Percentiles rank a stretch among this genome's conserved stretches.
These are phyloP conservation scores for Scenedesmus sp. DNA, from an alignment of 163 green algal species.

Conservation along the genomic window DNA sequence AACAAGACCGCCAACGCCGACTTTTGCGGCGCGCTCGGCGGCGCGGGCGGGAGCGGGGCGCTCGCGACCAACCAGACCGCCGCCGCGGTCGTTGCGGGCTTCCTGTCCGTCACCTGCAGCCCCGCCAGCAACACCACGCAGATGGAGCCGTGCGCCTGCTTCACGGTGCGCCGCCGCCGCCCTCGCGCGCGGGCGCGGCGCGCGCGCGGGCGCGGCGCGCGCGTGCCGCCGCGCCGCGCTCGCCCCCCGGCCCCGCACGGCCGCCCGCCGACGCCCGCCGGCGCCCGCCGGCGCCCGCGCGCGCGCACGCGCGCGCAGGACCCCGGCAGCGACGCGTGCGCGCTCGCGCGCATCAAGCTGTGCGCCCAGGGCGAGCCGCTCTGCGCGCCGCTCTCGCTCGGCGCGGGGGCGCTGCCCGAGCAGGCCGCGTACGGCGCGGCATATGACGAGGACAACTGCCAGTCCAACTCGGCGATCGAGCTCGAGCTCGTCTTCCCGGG, in stretches of 20 bases:
- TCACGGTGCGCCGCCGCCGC: too few relatives aligned
- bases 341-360: background rate
- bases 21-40: constrained; percentile 5
- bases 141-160: constrained; percentile 23
- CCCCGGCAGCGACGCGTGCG: constrained; percentile 16
- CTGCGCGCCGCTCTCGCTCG: constrained; percentile 7
- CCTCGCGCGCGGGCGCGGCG: too few relatives aligned
- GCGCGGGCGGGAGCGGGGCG: background rate
- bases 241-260: too few relatives aligned
- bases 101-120: constrained; percentile 5
- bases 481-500: constrained; percentile 20
- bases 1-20: constrained; percentile 11
- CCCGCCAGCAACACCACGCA: constrained; percentile 10
- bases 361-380: background rate
- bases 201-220: too few relatives aligned
- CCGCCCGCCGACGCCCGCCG: too few relatives aligned
- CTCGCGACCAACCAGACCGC: constrained; percentile 14
- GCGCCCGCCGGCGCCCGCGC: too few relatives aligned
- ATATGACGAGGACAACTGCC: background rate
- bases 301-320: background rate
- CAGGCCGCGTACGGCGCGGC: background rate
- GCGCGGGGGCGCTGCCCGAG: background rate
- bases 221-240: too few relatives aligned
- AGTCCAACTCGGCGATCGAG: background rate
- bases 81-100: constrained; percentile 1